These are phyloP conservation scores for Candida caryicola DNA, from an alignment of 805 yeast species.

Conservation along the genomic window DNA sequence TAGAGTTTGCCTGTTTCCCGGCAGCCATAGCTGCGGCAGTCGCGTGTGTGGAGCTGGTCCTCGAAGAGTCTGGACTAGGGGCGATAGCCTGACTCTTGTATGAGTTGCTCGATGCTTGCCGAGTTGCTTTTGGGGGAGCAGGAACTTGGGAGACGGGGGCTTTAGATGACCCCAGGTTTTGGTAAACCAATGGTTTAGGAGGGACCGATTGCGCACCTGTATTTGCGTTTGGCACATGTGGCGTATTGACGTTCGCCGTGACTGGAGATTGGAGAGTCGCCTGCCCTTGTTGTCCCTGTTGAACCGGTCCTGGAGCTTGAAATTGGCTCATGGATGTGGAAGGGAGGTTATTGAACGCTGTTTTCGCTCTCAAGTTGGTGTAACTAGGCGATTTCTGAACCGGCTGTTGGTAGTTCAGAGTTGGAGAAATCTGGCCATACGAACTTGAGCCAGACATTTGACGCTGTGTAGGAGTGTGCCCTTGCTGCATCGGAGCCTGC, in stretches of 20 bases:
- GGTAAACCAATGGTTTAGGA: background rate
- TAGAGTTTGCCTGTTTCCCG: slow-evolving; percentile 1
- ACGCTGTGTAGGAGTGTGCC: too few species aligned
- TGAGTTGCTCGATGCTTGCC: background rate
- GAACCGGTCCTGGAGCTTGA: background rate
- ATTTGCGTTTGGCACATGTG: background rate
- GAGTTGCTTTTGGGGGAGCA: background rate
- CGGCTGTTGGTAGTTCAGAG: slow-evolving; percentile 2
- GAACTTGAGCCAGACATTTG: too few species aligned
- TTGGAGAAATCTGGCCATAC: too few species aligned
- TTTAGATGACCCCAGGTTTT: background rate
- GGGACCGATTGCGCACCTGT: too few species aligned
- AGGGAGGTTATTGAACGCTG: slow-evolving; percentile 16
- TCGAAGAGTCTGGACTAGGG: background rate
- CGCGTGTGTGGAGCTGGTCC: slow-evolving; percentile 5
- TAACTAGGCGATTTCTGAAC: background rate
- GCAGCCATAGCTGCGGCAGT: slow-evolving; percentile 8
- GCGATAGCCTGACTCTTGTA: background rate
- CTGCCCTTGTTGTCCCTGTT: too few species aligned
- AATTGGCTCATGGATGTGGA: background rate
- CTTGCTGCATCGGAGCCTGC: too few species aligned
- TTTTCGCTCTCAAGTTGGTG: slow-evolving; percentile 16
- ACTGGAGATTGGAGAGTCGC: background rate
- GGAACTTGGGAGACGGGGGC: background rate
- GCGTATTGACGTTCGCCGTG: background rate